These are phyloP conservation scores for Colletotrichum phormii DNA, from an alignment of 2,329 filamentous ascomycete genomes.

Conservation along the genomic window DNA sequence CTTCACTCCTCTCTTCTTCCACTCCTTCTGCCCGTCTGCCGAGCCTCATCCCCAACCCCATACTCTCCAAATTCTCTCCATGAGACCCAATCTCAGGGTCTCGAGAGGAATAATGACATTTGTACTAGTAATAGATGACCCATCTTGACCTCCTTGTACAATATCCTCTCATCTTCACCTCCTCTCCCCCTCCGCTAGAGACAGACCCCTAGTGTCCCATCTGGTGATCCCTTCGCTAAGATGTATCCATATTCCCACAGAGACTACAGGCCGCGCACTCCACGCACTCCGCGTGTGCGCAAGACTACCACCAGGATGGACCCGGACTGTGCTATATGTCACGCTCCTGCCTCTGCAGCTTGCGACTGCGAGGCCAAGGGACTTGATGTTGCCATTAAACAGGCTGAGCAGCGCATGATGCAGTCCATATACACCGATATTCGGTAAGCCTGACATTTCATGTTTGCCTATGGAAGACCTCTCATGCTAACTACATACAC, in stretches of 20 bases:
- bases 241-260: constrained; percentile 60
- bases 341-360: constrained; percentile 65
- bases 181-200: constrained; percentile 4
- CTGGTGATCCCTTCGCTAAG: constrained; percentile 51
- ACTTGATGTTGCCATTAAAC: constrained; percentile 70
- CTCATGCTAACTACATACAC: constrained; percentile 35
- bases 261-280: constrained; percentile 46
- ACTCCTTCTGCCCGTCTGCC: constrained; percentile 38
- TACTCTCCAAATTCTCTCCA: constrained; percentile 40
- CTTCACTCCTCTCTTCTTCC: constrained; percentile 37
- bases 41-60: constrained; percentile 34
- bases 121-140: constrained; percentile 35
- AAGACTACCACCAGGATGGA: constrained; percentile 72
- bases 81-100: constrained; percentile 51
- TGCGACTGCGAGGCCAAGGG: constrained; percentile 77
- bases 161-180: constrained; percentile 38
- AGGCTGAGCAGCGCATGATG: constrained; percentile 75
- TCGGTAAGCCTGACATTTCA: constrained; percentile 58
- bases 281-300: constrained; percentile 41
- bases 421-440: constrained; percentile 71
- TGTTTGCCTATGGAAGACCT: constrained; percentile 25
- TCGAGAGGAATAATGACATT: constrained; percentile 43
- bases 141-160: constrained; percentile 45
- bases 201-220: constrained; percentile 38
- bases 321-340: constrained; percentile 76